Conservation (phyloP, 2,329 filamentous ascomycete species). For the Apiospora marii region DNA sequence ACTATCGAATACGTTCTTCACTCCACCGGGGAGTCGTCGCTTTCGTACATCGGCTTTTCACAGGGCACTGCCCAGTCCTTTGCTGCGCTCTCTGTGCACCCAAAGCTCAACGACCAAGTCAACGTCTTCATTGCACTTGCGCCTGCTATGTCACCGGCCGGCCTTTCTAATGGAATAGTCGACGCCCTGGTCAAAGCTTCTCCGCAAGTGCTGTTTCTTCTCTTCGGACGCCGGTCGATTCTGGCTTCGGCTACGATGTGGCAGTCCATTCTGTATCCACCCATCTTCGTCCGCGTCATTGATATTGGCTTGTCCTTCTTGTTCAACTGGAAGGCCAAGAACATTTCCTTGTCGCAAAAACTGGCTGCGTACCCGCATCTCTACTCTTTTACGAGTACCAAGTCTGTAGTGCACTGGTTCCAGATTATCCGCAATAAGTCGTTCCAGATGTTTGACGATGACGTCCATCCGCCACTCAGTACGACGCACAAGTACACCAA, state of each 20-base stretch:
- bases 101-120: slow-evolving; percentile 88
- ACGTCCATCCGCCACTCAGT: slow-evolving; percentile 79
- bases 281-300: slow-evolving; percentile 88
- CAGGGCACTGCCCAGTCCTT: slow-evolving; percentile 98
- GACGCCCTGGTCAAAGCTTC: slow-evolving; percentile 94
- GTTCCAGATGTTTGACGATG: slow-evolving; percentile 99
- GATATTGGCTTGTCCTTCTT: slow-evolving; percentile 83
- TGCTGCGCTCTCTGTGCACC: slow-evolving; percentile 90
- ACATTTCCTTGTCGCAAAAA: slow-evolving; percentile 88
- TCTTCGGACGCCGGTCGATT: slow-evolving; percentile 91
- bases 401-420: slow-evolving; percentile 98
- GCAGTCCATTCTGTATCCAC: slow-evolving; percentile 94
- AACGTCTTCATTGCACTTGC: slow-evolving; percentile 96
- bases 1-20: slow-evolving; percentile 91
- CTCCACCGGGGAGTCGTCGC: slow-evolving; percentile 79
- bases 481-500: slow-evolving; percentile 88
- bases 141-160: slow-evolving; percentile 94
- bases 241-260: slow-evolving; percentile 95
- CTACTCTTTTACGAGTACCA: slow-evolving; percentile 96
- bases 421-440: slow-evolving; percentile 96
- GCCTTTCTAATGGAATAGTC: slow-evolving; percentile 87
- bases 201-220: slow-evolving; percentile 88
- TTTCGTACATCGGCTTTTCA: slow-evolving; percentile 97
- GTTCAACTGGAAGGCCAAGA: slow-evolving; percentile 87
- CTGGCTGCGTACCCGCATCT: slow-evolving; percentile 94